Conservation (phyloP, 441 rosid species). For the Erysimum pusillum region DNA sequence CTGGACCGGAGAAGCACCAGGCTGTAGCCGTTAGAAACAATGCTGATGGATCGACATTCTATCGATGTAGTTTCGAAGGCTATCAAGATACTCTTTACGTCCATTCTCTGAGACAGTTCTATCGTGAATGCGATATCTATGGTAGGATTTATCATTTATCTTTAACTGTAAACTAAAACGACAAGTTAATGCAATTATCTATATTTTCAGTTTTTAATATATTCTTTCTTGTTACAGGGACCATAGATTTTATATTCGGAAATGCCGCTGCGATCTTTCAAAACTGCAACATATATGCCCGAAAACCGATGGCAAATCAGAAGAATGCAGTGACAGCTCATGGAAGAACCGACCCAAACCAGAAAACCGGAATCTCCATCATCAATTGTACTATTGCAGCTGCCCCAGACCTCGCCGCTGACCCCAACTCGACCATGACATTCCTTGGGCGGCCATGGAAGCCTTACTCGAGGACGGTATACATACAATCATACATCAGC, state of each 20-base stretch:
- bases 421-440: conserved; percentile 40
- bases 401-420: conserved; percentile 48
- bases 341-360: conserved; percentile 43
- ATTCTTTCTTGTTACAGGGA: conserved; percentile 49
- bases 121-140: conserved; percentile 48
- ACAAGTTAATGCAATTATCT: background rate
- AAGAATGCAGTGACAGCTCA: conserved; percentile 54
- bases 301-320: conserved; percentile 47
- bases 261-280: conserved; percentile 52
- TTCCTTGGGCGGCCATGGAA: conserved; percentile 68
- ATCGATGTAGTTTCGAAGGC: conserved; percentile 52
- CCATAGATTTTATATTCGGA: conserved; percentile 80
- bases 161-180: background rate
- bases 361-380: conserved; percentile 53
- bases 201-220: background rate
- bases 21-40: conserved; percentile 47
- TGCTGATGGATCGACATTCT: conserved; percentile 46
- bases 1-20: conserved; percentile 47
- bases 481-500: conserved; percentile 51
- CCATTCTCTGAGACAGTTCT: conserved; percentile 45
- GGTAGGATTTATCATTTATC: conserved; percentile 23
- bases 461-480: conserved; percentile 52
- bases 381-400: conserved; percentile 54
- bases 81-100: conserved; percentile 50
- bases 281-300: conserved; percentile 48